phyloP scores from a whole-genome alignment of 495 filamentous ascomycete species.

The Xylaria acuta region DNA sequence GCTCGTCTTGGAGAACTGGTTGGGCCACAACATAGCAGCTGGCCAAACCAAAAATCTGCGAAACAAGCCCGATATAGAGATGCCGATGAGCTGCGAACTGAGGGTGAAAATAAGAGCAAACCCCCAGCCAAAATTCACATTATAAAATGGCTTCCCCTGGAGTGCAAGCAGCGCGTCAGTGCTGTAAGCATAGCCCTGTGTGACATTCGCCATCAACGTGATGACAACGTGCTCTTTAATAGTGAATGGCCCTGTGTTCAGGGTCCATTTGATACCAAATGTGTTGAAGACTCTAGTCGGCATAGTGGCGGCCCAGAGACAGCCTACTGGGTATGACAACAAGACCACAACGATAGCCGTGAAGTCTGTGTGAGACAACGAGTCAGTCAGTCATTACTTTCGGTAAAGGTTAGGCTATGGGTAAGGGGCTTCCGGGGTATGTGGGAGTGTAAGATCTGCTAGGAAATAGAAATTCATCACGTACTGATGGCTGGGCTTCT shows the following conservation, averaged over 20 bases:
- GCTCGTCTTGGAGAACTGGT: slow-evolving; percentile 61
- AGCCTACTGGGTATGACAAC: slow-evolving; percentile 62
- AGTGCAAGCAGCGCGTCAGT: slow-evolving; percentile 65
- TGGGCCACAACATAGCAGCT: slow-evolving; percentile 70
- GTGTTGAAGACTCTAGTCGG: slow-evolving; percentile 57
- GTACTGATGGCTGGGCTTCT: slow-evolving; percentile 53
- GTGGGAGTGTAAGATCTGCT: not conserved
- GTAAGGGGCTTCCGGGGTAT: not conserved
- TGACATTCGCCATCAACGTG: slow-evolving; percentile 61
- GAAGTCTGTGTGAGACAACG: slow-evolving; percentile 40
- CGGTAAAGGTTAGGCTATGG: not conserved
- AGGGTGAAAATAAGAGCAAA: slow-evolving; percentile 67
- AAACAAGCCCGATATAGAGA: slow-evolving; percentile 68
- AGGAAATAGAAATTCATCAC: not conserved
- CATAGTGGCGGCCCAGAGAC: slow-evolving; percentile 60
- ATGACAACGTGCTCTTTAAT: slow-evolving; percentile 70
- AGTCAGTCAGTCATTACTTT: not conserved
- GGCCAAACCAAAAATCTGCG: slow-evolving; percentile 64
- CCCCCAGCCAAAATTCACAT: slow-evolving; percentile 63
- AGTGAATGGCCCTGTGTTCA: slow-evolving; percentile 68
- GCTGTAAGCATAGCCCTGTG: slow-evolving; percentile 54
- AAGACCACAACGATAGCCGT: slow-evolving; percentile 65
- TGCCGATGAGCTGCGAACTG: slow-evolving; percentile 70
- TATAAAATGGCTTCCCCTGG: slow-evolving; percentile 59
- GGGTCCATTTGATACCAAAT: slow-evolving; percentile 57